Evolutionary conservation across 2,329 filamentous ascomycete species (phyloP), one percentile per base, ranked within the genome.

Genomic region (Elsinoe necatrix): DNA sequence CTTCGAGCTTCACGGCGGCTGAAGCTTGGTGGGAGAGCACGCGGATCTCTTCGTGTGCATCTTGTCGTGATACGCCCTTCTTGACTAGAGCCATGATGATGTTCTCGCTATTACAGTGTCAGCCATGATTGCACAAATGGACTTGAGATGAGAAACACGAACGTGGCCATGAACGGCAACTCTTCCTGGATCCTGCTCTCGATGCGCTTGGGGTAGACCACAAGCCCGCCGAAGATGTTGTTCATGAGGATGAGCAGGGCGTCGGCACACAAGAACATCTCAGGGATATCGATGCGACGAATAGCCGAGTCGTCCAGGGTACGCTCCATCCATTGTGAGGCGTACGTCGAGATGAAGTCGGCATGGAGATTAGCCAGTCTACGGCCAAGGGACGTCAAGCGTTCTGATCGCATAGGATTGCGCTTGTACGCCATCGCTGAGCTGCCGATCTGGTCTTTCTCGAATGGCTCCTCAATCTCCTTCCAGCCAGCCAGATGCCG

Each of bases 381-480:
- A 21, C 82, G 76, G 47, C 78, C 79, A 1, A 85, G 73, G 11
- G 75, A 76, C 72, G 78, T 83, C 58, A 84, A 72, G 62, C 82
- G 77, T 68, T 85, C 82, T 8, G 75, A 80, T 66, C 78, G 70
- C 80, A 84, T 71, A 68, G 75, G 67, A 70, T 78, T 78, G 61
- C 82, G 78, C 75, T 86, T 86, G 75, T 85, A 86, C 2, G 83
- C 83, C 78, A 81, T 80, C 6, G 83, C 83, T 48, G 76, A 80
- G 43, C 77, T 81, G 25, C 85, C 87, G 63, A 91, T 89, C 72
- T 95, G 89, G 62, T 83, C 80, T 64, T 82, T 83, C 73, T 91
- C 87, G 64, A 89, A 88, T 0, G 87, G 88, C 75, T 91, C 87
- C 67, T 95, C 90, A 58, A 93, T 76, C 71, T 95, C 89, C 77